These are phyloP conservation scores for Gymnopilus dilepis DNA, from an alignment of 768 basidiomycete species.

Conservation along the genomic window DNA sequence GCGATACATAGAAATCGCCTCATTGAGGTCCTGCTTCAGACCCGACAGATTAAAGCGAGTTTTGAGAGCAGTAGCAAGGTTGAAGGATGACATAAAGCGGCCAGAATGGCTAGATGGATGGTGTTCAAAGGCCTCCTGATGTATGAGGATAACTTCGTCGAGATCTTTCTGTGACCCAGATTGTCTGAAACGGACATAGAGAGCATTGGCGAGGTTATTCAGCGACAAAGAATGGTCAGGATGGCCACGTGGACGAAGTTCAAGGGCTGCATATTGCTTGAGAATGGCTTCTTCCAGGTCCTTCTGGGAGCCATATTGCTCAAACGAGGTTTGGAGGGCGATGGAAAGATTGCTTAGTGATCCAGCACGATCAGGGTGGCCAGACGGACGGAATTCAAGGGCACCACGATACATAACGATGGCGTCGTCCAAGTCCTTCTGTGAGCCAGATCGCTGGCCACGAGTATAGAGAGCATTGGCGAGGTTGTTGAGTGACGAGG, in stretches of 20 bases:
- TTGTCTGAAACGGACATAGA: conserved; percentile 6
- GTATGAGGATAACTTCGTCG: conserved; percentile 8
- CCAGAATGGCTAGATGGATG: too few species aligned
- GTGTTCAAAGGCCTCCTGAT: too few species aligned
- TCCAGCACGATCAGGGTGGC: too few species aligned
- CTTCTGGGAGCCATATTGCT: not conserved
- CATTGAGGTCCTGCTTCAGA: not conserved
- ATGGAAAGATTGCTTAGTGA: too few species aligned
- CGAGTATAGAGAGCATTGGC: not conserved
- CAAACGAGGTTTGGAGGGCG: conserved; percentile 3
- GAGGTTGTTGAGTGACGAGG: not conserved
- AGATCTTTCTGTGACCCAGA: not conserved
- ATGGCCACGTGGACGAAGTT: conserved; percentile 1
- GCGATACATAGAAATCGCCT: conserved; percentile 3
- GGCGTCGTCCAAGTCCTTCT: too few species aligned
- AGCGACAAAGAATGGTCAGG: not conserved
- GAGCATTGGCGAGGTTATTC: conserved; percentile 10
- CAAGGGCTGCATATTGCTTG: not conserved
- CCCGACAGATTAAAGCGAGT: too few species aligned
- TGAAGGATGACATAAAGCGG: too few species aligned
- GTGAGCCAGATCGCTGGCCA: too few species aligned
- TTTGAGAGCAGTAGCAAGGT: too few species aligned
- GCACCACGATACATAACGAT: too few species aligned
- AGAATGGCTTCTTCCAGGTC: conserved; percentile 16
- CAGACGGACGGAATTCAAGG: too few species aligned